Evolutionary conservation across 306 rosid genomes (phyloP), one percentile per base, ranked within the genome.

Genomic region (Corylus avellana): DNA sequence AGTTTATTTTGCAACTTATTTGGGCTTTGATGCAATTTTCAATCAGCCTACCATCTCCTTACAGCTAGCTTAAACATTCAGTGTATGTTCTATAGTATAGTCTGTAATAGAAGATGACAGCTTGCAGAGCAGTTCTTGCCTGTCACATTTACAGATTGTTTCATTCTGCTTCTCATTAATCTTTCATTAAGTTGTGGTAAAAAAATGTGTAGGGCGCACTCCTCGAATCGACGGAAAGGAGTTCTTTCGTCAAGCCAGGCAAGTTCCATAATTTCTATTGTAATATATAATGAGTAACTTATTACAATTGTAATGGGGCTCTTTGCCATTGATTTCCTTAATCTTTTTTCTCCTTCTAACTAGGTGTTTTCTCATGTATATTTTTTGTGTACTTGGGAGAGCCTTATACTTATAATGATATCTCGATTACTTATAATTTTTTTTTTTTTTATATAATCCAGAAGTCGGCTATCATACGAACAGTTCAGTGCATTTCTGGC

Each of bases 401-500:
- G 35, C 2, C 35, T 32, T 32, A 42, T 8, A 42, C 8, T 42
- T 42, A 5, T 6, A 42, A 42, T 42, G 7, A 42, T 42, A 42
- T 42, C 46, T 42, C 8, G 46, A 42, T 6, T 42, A 42, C 46
- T 42, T 42, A 13, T 61, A 81, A 79, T 79, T 79, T 74, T 53
- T 80, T 8, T n/a, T n/a, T n/a, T 70, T 7, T 48, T n/a, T 79
- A 44, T 72, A 74, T 74, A 77, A 59, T 80, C 46, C 86, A 96
- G 99, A 98, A 96, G 97, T 80, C 98, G 99, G 44, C 94, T 96
- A 59, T 90, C 97, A 42, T 96, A 93, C 77, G 99, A 96, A 83
- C 99, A 96, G 90, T 96, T 96, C 86, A 96, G 98, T 78, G 97
- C 99, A 81, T 96, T 96, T 77, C 97, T 96, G 70, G 92, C 96